Percentiles rank a stretch among this genome's conserved stretches.
These are phyloP conservation scores for Thalassiosira profunda DNA, from an alignment of 108 stramenopile species.

Conservation along the genomic window DNA sequence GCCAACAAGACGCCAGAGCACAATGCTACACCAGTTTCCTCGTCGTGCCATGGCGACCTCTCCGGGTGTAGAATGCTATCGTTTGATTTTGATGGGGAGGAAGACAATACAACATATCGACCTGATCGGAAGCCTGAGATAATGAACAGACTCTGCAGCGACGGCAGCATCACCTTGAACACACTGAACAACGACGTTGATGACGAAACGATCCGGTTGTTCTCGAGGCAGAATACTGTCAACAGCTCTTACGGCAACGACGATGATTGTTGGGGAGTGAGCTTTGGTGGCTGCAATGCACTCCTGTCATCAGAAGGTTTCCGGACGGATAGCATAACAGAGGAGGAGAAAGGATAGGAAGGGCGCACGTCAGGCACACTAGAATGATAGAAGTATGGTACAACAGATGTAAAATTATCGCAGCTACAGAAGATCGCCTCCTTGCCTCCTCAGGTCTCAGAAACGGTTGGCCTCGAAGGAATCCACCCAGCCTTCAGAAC, in stretches of 20 bases:
- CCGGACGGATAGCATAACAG: no score
- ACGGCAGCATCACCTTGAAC: background rate
- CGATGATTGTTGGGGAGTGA: background rate
- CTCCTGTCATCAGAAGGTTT: no score
- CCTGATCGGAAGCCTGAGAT: background rate
- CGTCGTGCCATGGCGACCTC: background rate
- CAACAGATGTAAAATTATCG: no score
- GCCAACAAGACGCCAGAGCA: background rate
- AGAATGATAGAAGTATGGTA: no score
- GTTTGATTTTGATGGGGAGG: conserved; percentile 4
- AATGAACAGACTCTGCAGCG: background rate
- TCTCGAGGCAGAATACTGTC: background rate
- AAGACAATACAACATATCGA: background rate
- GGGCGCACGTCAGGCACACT: no score
- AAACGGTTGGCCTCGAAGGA: conserved; percentile 38
- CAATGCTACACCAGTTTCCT: background rate
- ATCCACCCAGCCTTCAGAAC: conserved; percentile 87
- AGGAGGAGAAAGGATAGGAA: no score
- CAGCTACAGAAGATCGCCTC: no score
- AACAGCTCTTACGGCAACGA: background rate
- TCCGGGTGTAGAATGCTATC: background rate
- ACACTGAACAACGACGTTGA: no score
- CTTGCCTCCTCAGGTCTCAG: no score
- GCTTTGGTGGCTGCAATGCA: background rate
- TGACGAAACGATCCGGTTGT: no score